Evolutionary conservation across 768 basidiomycete species (phyloP).

Genomic region (Boletus eberwhitei): DNA sequence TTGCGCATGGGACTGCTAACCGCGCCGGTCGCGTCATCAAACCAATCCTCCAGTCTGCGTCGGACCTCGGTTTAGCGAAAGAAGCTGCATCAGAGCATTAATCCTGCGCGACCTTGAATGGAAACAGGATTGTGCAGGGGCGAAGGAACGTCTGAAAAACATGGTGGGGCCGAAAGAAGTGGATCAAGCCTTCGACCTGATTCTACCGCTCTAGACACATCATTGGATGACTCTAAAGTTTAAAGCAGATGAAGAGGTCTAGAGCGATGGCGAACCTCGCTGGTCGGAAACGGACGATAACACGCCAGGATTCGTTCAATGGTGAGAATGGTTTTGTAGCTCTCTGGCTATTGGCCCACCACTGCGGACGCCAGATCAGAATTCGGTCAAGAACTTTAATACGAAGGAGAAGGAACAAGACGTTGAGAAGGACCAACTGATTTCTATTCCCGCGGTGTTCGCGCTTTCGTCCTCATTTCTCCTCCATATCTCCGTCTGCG

Average conservation of each 20-base stretch:
- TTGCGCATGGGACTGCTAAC: too few species aligned
- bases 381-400: conserved; percentile 24
- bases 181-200: conserved; percentile 6
- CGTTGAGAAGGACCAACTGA: conserved; percentile 27
- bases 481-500: conserved; percentile 16
- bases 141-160: too few species aligned
- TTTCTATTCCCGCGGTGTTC: conserved; percentile 28
- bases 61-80: too few species aligned
- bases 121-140: too few species aligned
- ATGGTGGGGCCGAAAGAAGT: too few species aligned
- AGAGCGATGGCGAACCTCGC: conserved; percentile 35
- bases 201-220: conserved; percentile 18
- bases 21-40: conserved; percentile 47
- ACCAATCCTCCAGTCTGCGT: conserved; percentile 52
- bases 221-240: conserved; percentile 36
- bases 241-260: conserved; percentile 34
- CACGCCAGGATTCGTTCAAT: conserved; percentile 22
- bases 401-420: conserved; percentile 19
- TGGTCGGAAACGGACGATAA: conserved; percentile 34
- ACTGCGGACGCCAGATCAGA: conserved; percentile 27
- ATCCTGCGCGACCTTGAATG: not conserved
- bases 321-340: conserved; percentile 10
- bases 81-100: too few species aligned
- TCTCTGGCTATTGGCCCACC: conserved; percentile 35
- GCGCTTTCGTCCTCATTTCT: conserved; percentile 17